phyloP scores from a whole-genome alignment of 768 basidiomycete species.

The Russula emetica region DNA sequence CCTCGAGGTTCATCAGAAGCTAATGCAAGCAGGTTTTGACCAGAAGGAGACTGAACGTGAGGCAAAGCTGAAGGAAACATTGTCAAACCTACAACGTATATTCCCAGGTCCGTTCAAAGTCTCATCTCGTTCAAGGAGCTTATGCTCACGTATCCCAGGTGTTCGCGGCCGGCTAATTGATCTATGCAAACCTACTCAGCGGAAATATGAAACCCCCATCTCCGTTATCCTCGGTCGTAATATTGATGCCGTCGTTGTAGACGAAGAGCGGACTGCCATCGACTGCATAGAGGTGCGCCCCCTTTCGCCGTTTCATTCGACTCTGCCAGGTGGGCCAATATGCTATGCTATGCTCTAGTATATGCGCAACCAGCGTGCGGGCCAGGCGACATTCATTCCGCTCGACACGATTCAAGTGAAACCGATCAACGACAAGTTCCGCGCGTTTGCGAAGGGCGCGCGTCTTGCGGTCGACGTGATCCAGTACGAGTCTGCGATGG shows the following conservation, averaged over 20 bases:
- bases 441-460: conserved; percentile 79
- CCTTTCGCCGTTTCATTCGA: neutral
- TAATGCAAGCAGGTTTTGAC: conserved; percentile 88
- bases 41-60: conserved; percentile 84
- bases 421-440: conserved; percentile 89
- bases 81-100: conserved; percentile 77
- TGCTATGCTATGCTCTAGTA: conserved; percentile 49
- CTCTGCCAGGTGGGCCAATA: neutral
- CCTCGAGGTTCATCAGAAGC: conserved; percentile 70
- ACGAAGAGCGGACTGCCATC: conserved; percentile 94
- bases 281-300: conserved; percentile 86
- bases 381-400: conserved; percentile 96
- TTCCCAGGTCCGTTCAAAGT: conserved; percentile 65
- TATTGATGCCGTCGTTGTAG: conserved; percentile 93
- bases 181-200: conserved; percentile 88
- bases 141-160: conserved; percentile 42
- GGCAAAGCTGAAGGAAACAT: conserved; percentile 75
- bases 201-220: conserved; percentile 90
- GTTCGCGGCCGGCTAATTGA: conserved; percentile 92
- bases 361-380: conserved; percentile 90
- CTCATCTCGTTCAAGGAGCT: neutral
- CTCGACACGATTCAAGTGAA: conserved; percentile 97
- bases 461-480: conserved; percentile 60
- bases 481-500: conserved; percentile 66
- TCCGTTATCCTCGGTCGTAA: conserved; percentile 90